Evolutionary conservation across 805 yeast genomes (phyloP), one percentile per base, ranked within the genome.

Genomic region (Candida railenensis): DNA sequence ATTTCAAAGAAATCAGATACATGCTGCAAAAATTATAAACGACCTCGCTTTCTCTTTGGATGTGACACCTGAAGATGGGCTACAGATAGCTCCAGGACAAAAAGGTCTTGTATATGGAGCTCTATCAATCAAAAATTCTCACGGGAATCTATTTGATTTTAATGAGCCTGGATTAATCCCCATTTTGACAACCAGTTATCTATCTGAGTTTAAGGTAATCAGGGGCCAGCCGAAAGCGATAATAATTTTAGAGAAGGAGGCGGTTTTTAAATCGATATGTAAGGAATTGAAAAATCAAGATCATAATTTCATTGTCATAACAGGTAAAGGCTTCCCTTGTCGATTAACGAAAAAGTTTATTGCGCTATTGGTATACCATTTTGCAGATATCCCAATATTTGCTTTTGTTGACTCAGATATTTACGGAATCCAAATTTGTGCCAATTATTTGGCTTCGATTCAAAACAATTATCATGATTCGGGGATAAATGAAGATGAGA

Each of bases 311-410:
- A 22, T 63, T 2, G 47, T 79, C 0, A 59, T 85, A 7, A 83
- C 89, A 0, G 89, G 87, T 0, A 80, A 78, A 56, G 90, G 90
- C 3, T 83, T 71, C 53, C 89, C 90, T 0, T 90, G 85, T 57
- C 54, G 67, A 11, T 60, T 76, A 4, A 82, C 89, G 0, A 66
- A 73, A 41, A 51, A 56, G 20, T 73, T 83, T 46, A 51, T 81
- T 7, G 40, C 50, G 3, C 50, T 52, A 2, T 43, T 77, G 11
- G 45, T 61, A 11, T 42, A 50, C 3, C 48, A 55, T 16, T 49
- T 61, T n/a, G 67, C 71, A 0, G 42, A 52, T 0, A 55, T 70
- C 1, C 78, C 78, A 0, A 56, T 80, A 0, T 56, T 59, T 18
- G 81, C 77, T 1, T 66, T 78, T 30, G 81, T 82, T 22, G 90